phyloP scores from a whole-genome alignment of 2,329 filamentous ascomycete genomes.

The Diaporthe capsici region DNA sequence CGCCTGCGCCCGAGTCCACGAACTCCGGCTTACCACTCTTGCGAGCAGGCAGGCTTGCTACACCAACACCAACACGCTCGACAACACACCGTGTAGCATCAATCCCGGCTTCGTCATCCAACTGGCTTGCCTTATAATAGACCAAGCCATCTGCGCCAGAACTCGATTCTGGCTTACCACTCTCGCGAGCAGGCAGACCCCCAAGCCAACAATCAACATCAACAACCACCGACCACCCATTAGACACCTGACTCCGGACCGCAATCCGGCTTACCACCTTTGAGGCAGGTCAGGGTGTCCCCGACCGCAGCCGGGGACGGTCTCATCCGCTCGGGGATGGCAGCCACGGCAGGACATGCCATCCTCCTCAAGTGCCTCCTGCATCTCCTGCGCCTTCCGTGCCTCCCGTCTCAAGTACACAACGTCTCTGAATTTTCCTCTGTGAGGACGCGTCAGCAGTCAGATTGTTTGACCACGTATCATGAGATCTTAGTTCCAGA shows the following conservation, averaged over 20 bases:
- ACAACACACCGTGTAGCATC: background rate
- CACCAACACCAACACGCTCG: background rate
- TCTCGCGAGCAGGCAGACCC: background rate
- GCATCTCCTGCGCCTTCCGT: too few species aligned
- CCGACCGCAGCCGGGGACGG: background rate
- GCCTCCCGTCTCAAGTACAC: background rate
- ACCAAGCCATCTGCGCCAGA: background rate
- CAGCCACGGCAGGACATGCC: background rate
- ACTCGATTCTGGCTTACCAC: background rate
- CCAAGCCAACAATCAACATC: background rate
- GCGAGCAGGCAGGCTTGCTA: background rate
- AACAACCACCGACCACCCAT: background rate
- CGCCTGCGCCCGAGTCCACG: background rate
- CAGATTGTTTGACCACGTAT: background rate
- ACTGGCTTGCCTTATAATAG: background rate
- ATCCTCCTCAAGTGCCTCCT: background rate
- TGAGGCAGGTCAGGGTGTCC: conserved; percentile 3
- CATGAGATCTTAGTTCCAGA: too few species aligned
- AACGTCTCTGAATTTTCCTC: background rate
- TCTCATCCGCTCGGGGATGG: background rate
- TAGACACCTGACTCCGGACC: background rate
- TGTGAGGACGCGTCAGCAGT: background rate
- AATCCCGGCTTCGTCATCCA: background rate
- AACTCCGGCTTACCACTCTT: background rate
- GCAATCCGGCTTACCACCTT: background rate